Evolutionary conservation across 139 green algal species (phyloP).

Genomic region (Gonium pectorale): DNA sequence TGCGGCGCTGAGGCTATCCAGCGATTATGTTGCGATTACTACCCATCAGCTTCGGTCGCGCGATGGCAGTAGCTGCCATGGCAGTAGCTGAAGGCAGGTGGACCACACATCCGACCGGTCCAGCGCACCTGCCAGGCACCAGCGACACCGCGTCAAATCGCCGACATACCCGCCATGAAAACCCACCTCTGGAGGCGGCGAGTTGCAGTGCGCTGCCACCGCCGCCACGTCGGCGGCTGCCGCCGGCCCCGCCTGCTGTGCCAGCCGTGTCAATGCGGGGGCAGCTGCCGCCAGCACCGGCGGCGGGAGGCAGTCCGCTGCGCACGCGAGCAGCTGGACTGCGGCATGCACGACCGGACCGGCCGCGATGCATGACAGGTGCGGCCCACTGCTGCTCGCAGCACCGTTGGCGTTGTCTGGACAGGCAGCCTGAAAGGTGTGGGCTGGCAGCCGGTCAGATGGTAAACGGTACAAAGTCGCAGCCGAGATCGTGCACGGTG

Average conservation of each 20-base stretch:
- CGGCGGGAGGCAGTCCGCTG: background rate
- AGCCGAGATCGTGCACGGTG: background rate
- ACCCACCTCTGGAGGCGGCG: conserved; percentile 18
- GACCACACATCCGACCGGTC: no score
- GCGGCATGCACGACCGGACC: background rate
- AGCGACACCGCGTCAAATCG: no score
- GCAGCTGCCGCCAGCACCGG: background rate
- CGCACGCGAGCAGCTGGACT: background rate
- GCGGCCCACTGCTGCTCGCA: no score
- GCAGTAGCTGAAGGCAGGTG: no score
- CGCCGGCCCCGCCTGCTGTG: background rate
- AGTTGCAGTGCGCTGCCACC: background rate
- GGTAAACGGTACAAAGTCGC: background rate
- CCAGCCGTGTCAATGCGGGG: conserved; percentile 12
- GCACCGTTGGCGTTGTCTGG: background rate
- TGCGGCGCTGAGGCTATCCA: no score
- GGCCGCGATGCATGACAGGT: no score
- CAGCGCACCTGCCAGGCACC: no score
- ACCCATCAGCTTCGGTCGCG: no score
- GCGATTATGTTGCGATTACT: no score
- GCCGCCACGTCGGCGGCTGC: conserved; percentile 18
- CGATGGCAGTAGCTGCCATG: no score
- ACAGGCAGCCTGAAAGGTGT: background rate
- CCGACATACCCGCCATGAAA: no score
- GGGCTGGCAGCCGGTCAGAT: background rate